Conservation (phyloP, 2,329 filamentous ascomycete genomes). For the Aspergillus hiratsukae region DNA sequence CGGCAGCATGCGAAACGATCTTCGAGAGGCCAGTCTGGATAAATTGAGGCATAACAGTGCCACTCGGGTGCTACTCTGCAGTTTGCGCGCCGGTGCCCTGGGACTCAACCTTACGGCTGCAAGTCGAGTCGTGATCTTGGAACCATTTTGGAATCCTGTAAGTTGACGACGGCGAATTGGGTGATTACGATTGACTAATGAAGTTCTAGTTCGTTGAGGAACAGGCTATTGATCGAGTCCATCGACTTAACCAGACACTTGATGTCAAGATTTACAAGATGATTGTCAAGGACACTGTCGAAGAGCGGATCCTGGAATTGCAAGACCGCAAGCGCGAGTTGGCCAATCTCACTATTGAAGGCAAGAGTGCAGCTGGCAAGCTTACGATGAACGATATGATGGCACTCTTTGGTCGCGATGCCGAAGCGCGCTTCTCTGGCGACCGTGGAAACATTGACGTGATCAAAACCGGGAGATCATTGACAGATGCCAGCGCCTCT, state of each 20-base stretch:
- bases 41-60: slow-evolving; percentile 68
- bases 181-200: not conserved
- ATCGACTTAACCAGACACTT: slow-evolving; percentile 93
- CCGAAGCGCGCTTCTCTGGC: slow-evolving; percentile 44
- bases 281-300: slow-evolving; percentile 79
- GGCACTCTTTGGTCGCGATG: slow-evolving; percentile 75
- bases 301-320: slow-evolving; percentile 89
- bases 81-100: slow-evolving; percentile 85
- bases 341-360: slow-evolving; percentile 86
- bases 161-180: slow-evolving; percentile 29
- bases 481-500: slow-evolving; percentile 18
- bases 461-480: slow-evolving; percentile 28
- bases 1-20: slow-evolving; percentile 89
- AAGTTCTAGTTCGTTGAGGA: slow-evolving; percentile 82
- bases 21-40: slow-evolving; percentile 78
- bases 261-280: slow-evolving; percentile 95
- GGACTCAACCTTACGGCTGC: slow-evolving; percentile 94
- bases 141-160: slow-evolving; percentile 97
- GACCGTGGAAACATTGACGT: slow-evolving; percentile 40
- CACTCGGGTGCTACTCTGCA: slow-evolving; percentile 83
- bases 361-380: slow-evolving; percentile 70
- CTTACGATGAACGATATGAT: slow-evolving; percentile 91
- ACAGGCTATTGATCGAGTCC: slow-evolving; percentile 96
- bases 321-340: slow-evolving; percentile 91
- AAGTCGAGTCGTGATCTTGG: slow-evolving; percentile 86